These are phyloP conservation scores for Saposhnikovia divaricata DNA, from an alignment of 129 eudicot genomes.

Conservation along the genomic window DNA sequence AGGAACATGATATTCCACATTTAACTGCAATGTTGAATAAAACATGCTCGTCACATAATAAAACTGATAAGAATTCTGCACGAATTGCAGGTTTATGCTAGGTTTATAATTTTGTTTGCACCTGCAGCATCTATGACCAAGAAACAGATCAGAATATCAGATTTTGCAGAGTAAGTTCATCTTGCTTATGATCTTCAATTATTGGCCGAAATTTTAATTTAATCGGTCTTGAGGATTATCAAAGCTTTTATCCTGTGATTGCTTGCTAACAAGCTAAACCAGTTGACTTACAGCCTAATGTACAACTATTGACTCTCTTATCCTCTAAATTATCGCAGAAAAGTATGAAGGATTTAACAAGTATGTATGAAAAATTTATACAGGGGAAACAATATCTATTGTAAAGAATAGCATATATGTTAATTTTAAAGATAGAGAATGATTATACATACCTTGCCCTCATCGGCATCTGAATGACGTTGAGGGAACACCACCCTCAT, in stretches of 20 bases:
- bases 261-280: neutral
- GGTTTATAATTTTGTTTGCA: neutral
- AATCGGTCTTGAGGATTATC: neutral
- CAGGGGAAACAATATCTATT: neutral
- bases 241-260: neutral
- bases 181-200: neutral
- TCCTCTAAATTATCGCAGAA: neutral
- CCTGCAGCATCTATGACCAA: neutral
- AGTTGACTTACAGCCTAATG: neutral
- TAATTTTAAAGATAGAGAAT: neutral
- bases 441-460: conserved; percentile 84
- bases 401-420: neutral
- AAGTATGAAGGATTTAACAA: neutral
- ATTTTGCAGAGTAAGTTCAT: neutral
- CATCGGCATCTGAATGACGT: conserved; percentile 97
- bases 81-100: neutral
- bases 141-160: neutral
- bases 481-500: conserved; percentile 99
- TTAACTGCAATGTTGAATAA: conserved; percentile 53
- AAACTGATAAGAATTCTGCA: neutral
- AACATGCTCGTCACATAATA: conserved; percentile 13
- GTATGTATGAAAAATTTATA: neutral
- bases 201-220: neutral
- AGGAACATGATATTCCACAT: conserved; percentile 83
- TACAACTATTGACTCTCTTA: neutral